Evolutionary conservation across 2,329 filamentous ascomycete species (phyloP).

Genomic region (Phyllosticta paracitricarpa): DNA sequence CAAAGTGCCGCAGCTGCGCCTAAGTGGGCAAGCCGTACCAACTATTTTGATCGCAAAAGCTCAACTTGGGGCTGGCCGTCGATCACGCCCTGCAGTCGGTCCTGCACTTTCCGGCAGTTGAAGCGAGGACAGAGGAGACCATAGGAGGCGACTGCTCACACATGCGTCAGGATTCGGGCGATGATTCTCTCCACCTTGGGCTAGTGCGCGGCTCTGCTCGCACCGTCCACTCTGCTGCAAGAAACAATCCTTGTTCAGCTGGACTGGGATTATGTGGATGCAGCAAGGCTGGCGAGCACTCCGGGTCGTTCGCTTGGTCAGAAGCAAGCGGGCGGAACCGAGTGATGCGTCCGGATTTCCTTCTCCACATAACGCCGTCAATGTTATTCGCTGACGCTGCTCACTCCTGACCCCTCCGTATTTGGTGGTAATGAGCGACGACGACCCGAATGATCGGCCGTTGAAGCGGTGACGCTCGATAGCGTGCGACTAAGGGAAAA

Average conservation of each 20-base stretch:
- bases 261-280: not conserved
- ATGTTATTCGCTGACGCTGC: not conserved
- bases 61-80: not conserved
- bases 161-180: not conserved
- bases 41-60: not conserved
- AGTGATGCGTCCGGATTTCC: not conserved
- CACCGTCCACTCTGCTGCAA: not conserved
- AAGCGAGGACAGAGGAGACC: not conserved
- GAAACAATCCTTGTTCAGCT: not conserved
- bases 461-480: not conserved
- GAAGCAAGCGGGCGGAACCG: not conserved
- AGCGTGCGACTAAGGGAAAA: not conserved
- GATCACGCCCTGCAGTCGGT: not conserved
- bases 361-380: not conserved
- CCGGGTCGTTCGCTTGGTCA: not conserved
- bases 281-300: not conserved
- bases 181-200: not conserved
- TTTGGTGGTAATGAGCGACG: not conserved
- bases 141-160: not conserved
- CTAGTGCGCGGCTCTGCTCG: not conserved
- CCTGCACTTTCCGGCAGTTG: not conserved
- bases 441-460: not conserved
- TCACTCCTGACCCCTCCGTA: not conserved
- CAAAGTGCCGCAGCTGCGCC: not conserved
- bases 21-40: not conserved